Evolutionary conservation across 2,329 filamentous ascomycete species (phyloP), one percentile per base, ranked within the genome.

Genomic region (Ceratocystis papillata): DNA sequence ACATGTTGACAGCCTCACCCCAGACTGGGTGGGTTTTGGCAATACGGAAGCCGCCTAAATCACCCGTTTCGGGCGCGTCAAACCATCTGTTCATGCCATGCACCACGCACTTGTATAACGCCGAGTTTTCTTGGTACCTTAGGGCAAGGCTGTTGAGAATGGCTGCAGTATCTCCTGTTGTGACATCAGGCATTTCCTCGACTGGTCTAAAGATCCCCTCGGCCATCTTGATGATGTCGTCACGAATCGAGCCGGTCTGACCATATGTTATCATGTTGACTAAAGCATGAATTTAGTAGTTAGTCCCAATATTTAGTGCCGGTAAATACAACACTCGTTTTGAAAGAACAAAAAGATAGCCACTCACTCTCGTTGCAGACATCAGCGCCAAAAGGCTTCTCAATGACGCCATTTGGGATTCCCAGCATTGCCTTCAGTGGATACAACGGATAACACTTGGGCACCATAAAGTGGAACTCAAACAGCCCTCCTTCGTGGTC

Each of bases 401-500:
- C 55, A 59, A 59, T 59, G 55, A 59, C 55, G 28, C 55, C 55
- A n/a, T 59, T 59, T 8, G 55, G 55, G 30, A 59, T 59, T 37
- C 55, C 55, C 25, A 59, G 55, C 55, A 59, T 59, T 33, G 55
- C 55, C 28, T 30, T 15, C 17, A 59, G 12, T 30, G 55, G 55
- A 28, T 59, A 59, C 28, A 59, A 6, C 17, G 55, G 55, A 30
- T 59, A 59, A n/a, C 55, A 59, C n/a, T 37, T 59, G 5, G 55
- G 55, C 55, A 59, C 55, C 55, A 59, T 59, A 8, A 59, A 59
- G 28, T 59, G 55, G 55, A 59, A 59, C 55, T 59, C 55, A 59
- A 59, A 59, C 55, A 59, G 55, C 6, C 55, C 55, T 7, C 55
- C 55, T 37, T 59, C 55, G 6, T 59, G 55, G 30, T 59, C 55